phyloP scores from a whole-genome alignment of 257 asterid genomes.

The Solanum dulcamara region DNA sequence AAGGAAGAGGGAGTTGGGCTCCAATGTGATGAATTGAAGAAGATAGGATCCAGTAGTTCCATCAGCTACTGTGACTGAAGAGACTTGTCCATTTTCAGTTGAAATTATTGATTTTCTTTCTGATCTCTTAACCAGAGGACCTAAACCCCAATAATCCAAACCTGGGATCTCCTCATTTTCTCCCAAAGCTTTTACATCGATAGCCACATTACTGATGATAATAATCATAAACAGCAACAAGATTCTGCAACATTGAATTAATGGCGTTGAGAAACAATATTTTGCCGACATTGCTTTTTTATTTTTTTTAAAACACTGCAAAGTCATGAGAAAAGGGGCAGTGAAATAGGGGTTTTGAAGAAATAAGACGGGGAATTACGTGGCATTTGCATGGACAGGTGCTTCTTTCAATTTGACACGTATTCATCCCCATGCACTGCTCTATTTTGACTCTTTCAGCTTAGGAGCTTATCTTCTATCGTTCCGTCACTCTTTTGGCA shows the following conservation, averaged over 20 bases:
- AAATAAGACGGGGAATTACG: slow-evolving; percentile 17
- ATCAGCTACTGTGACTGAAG: slow-evolving; percentile 32
- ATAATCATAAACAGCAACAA: neutral
- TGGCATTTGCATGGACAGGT: slow-evolving; percentile 63
- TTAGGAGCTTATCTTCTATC: neutral
- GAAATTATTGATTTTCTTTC: slow-evolving; percentile 24
- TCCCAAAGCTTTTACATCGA: neutral
- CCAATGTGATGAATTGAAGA: slow-evolving; percentile 73
- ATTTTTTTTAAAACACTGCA: neutral
- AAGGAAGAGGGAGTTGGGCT: slow-evolving; percentile 68
- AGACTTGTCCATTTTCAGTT: slow-evolving; percentile 54
- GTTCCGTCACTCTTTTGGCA: neutral
- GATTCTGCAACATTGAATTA: neutral
- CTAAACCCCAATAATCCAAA: slow-evolving; percentile 2
- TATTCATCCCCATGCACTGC: neutral
- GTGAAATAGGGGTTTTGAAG: neutral
- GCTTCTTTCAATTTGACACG: neutral
- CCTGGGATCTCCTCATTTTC: neutral
- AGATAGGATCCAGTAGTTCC: slow-evolving; percentile 30
- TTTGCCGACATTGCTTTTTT: neutral
- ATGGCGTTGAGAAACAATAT: neutral
- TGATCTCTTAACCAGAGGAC: slow-evolving; percentile 29
- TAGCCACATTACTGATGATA: neutral
- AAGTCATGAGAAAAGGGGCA: neutral
- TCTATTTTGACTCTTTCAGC: neutral